Base-by-base conservation (phyloP, 768 basidiomycete genomes). In the Termitomyces sp. region DNA sequence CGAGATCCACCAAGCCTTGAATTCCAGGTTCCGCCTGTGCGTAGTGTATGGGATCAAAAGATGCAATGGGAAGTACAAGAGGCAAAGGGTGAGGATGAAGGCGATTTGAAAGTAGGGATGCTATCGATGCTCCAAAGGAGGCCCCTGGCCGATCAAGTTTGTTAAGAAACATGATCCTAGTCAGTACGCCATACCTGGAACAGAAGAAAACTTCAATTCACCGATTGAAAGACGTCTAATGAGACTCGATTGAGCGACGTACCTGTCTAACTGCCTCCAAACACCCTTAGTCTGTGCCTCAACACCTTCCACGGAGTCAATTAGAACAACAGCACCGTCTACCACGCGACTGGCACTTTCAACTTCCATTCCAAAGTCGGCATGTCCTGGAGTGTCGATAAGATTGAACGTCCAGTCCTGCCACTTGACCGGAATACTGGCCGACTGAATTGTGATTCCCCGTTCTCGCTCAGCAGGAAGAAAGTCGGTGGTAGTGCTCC, bases 321-420 rank as follows among this genome's bases (percentile, higher is more conserved):
- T 83, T 35, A 95, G 72, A 33, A 95, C 89, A 32, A 95, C 86
- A 16, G 92, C 93, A 57, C 93, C 93, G 63, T 95, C 93, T 4
- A 94, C 84, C 16, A 95, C 88, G 32, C 93, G 85, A 67, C 92
- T 94, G 8, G 93, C 93, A 66, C 92, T 91, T 72, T 95, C 93
- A 30, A 95, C 93, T 67, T 95, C 93, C 92, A 95, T 94, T n/a
- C 93, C 93, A 72, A 95, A 95, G 70, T 95, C 93, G 5, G 91
- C 93, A 73, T 95, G 93, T 38, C 93, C 93, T 16, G 93, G 93
- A 3, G 93, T 95, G 67, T 95, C 93, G 49, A 95, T 86, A 48
- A 95, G 81, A 68, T 94, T 95, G 72, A 91, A 88, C 1, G 81
- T 85, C 88, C 89, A 91, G 56, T 86, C 72, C 69, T 87, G 88